Conservation (phyloP, 1,139 yeast species). For the Candida sp. region DNA sequence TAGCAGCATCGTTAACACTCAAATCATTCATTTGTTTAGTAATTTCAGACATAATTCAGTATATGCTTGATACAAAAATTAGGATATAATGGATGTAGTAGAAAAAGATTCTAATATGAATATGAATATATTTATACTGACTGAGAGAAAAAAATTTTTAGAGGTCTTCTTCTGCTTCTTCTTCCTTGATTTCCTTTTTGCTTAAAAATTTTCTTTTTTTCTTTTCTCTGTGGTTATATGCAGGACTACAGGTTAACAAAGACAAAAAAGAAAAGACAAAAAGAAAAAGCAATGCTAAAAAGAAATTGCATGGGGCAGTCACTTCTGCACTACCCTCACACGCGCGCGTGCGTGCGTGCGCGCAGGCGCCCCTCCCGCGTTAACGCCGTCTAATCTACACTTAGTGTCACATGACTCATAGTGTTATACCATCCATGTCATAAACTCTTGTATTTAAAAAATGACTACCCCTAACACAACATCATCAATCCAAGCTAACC, state of each 20-base stretch:
- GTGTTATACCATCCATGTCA: too few species aligned
- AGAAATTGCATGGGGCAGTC: background rate
- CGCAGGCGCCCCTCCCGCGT: background rate
- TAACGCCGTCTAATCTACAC: background rate
- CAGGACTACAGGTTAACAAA: background rate
- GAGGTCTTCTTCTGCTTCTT: background rate
- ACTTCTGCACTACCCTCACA: background rate
- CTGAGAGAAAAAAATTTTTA: constrained; percentile 8
- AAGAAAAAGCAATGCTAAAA: background rate
- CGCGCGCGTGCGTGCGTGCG: too few species aligned
- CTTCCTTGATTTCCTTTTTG: constrained; percentile 1
- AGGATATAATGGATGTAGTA: background rate
- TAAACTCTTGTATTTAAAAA: background rate
- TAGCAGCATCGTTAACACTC: constrained; percentile 32
- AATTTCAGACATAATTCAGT: constrained; percentile 40
- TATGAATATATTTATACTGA: background rate
- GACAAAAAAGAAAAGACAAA: background rate
- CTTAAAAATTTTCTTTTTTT: background rate
- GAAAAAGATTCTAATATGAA: background rate
- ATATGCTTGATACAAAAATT: background rate
- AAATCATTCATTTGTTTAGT: constrained; percentile 49
- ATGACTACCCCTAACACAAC: background rate
- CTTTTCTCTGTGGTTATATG: background rate
- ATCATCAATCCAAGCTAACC: background rate
- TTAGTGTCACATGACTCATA: too few species aligned